A percentile compares a stretch with the other conserved stretches of the same genome.
Conservation (phyloP, 306 rosid genomes). For the Ammopiptanthus mongolicus region DNA sequence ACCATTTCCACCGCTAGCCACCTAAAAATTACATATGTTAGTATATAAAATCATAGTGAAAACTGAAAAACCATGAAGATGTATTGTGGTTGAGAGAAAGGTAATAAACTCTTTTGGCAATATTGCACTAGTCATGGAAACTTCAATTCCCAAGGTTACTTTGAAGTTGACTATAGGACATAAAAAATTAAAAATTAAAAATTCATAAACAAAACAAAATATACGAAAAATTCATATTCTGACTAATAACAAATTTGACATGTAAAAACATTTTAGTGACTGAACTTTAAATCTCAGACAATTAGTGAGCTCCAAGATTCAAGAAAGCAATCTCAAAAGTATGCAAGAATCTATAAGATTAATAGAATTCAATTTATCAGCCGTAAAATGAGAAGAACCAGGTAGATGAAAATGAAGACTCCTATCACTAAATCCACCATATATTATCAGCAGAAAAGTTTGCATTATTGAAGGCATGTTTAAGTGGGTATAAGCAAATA, state of each 20-base stretch:
- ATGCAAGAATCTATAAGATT: not conserved
- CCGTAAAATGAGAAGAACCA: not conserved
- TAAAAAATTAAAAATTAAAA: not conserved
- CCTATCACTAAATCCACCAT: not conserved
- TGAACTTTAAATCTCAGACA: not conserved
- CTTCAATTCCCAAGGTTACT: not conserved
- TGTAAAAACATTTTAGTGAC: not conserved
- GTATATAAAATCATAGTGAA: slow-evolving; percentile 11
- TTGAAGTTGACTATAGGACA: not conserved
- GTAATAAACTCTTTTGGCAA: not conserved
- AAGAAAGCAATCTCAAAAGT: not conserved
- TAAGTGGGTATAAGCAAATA: not conserved
- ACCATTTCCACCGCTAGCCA: slow-evolving; percentile 76
- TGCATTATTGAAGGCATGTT: not conserved
- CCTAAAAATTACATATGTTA: slow-evolving; percentile 38
- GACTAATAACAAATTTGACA: not conserved
- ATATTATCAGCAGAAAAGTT: not conserved
- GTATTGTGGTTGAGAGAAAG: not conserved
- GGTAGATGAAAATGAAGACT: not conserved
- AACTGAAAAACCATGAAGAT: not conserved
- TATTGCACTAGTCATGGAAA: slow-evolving; percentile 1
- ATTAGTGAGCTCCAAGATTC: not conserved
- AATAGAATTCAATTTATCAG: not conserved
- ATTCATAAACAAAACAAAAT: not conserved
- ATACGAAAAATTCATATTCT: not conserved